A percentile compares a stretch with the other conserved stretches of the same genome.
phyloP scores from a whole-genome alignment of 768 basidiomycete species.

The Porphyrellus cyaneotinctus region DNA sequence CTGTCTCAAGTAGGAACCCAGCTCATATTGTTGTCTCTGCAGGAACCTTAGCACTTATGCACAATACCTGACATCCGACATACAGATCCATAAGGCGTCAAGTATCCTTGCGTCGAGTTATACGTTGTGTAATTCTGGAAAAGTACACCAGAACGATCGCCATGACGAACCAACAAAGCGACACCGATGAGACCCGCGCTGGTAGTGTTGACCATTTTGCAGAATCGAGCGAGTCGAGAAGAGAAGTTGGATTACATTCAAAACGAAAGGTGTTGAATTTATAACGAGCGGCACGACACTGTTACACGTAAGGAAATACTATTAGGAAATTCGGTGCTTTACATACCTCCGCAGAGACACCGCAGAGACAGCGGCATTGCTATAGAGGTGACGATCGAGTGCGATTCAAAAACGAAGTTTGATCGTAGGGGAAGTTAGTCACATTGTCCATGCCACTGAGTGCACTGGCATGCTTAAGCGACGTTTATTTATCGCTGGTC shows the following conservation, averaged over 20 bases:
- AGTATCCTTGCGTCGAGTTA: slow-evolving; percentile 55
- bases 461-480: neutral
- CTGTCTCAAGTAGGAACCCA: slow-evolving; percentile 56
- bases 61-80: slow-evolving; percentile 13
- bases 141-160: slow-evolving; percentile 57
- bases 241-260: neutral
- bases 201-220: slow-evolving; percentile 25
- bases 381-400: neutral
- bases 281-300: neutral
- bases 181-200: slow-evolving; percentile 55
- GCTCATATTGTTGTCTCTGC: slow-evolving; percentile 50
- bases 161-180: slow-evolving; percentile 71
- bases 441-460: too few species aligned
- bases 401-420: neutral
- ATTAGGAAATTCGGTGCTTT: neutral
- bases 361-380: neutral
- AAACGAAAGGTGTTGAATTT: neutral
- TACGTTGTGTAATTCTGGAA: slow-evolving; percentile 75
- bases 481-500: neutral
- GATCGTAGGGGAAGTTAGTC: neutral
- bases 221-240: neutral
- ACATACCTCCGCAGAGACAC: neutral
- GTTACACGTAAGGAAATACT: neutral
- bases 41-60: neutral
- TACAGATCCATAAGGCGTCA: slow-evolving; percentile 73